Conservation (phyloP, 1,284 basidiomycete genomes). For the Puccinia sorghi region DNA sequence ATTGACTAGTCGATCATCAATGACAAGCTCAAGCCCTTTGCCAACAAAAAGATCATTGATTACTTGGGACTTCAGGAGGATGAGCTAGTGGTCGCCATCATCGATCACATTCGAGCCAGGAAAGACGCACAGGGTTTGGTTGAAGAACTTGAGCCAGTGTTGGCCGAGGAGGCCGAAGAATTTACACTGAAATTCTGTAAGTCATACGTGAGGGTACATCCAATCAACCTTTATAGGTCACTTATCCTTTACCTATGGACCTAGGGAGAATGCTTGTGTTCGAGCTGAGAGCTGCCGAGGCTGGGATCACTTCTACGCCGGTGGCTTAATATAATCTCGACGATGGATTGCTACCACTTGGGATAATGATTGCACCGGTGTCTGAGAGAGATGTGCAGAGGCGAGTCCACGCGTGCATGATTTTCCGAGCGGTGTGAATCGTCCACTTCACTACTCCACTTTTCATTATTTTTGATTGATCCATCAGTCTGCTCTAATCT, state of each 20-base stretch:
- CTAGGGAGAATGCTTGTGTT: slow-evolving; percentile 48
- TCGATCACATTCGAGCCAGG: slow-evolving; percentile 55
- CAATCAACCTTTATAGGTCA: too few relatives aligned
- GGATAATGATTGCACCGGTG: not conserved
- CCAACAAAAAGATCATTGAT: slow-evolving; percentile 55
- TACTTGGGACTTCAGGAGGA: slow-evolving; percentile 57
- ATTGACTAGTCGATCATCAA: slow-evolving; percentile 53
- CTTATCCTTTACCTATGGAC: not conserved
- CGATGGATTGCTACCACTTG: not conserved
- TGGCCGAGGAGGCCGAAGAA: slow-evolving; percentile 37
- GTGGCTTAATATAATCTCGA: not conserved
- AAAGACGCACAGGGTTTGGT: slow-evolving; percentile 55
- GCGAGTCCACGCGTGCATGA: not conserved
- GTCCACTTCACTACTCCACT: not conserved
- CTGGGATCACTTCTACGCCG: slow-evolving; percentile 33
- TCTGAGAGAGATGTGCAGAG: not conserved
- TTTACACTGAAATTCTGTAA: slow-evolving; percentile 40
- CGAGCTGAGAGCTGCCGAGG: slow-evolving; percentile 45
- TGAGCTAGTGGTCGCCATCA: slow-evolving; percentile 56
- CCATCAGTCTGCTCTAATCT: too few relatives aligned
- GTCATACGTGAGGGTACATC: not conserved
- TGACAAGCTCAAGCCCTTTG: slow-evolving; percentile 55
- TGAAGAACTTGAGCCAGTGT: slow-evolving; percentile 57
- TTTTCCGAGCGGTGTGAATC: slow-evolving; percentile 9
- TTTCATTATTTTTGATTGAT: not conserved